phyloP scores from a whole-genome alignment of 2,329 filamentous ascomycete species.

The Waltergamsia citrina region DNA sequence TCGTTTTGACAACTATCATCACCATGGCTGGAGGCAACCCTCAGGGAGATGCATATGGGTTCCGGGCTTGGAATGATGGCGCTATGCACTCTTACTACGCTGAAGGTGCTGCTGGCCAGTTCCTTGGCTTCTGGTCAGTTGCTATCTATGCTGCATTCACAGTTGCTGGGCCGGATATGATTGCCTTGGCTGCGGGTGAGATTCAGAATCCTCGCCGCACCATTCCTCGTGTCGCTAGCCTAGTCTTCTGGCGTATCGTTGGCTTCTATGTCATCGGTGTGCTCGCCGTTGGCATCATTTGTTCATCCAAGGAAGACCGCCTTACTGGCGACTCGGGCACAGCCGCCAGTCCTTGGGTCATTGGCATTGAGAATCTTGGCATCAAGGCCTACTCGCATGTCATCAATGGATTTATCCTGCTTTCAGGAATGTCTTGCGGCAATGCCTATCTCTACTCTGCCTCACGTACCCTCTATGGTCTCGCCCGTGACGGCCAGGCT shows the following conservation, averaged over 20 bases:
- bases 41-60: slow-evolving; percentile 51
- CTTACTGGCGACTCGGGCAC: slow-evolving; percentile 39
- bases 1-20: slow-evolving; percentile 56
- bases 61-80: slow-evolving; percentile 41
- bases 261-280: slow-evolving; percentile 62
- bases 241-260: slow-evolving; percentile 64
- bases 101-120: slow-evolving; percentile 45
- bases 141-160: slow-evolving; percentile 62
- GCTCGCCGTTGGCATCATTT: slow-evolving; percentile 42
- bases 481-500: slow-evolving; percentile 35
- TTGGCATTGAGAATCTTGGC: slow-evolving; percentile 44
- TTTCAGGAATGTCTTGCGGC: slow-evolving; percentile 31
- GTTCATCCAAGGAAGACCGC: slow-evolving; percentile 36
- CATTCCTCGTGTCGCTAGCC: slow-evolving; percentile 62
- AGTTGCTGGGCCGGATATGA: slow-evolving; percentile 58
- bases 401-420: slow-evolving; percentile 53
- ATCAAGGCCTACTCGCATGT: slow-evolving; percentile 42
- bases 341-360: slow-evolving; percentile 50
- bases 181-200: slow-evolving; percentile 46
- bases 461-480: slow-evolving; percentile 34
- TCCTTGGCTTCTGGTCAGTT: slow-evolving; percentile 44
- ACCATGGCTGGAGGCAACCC: slow-evolving; percentile 62
- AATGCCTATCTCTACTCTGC: slow-evolving; percentile 39
- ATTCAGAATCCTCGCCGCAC: slow-evolving; percentile 56
- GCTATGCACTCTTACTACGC: slow-evolving; percentile 23